These are phyloP conservation scores for Pugionium dolabratum DNA, from an alignment of 345 rosid genomes.

Conservation along the genomic window DNA sequence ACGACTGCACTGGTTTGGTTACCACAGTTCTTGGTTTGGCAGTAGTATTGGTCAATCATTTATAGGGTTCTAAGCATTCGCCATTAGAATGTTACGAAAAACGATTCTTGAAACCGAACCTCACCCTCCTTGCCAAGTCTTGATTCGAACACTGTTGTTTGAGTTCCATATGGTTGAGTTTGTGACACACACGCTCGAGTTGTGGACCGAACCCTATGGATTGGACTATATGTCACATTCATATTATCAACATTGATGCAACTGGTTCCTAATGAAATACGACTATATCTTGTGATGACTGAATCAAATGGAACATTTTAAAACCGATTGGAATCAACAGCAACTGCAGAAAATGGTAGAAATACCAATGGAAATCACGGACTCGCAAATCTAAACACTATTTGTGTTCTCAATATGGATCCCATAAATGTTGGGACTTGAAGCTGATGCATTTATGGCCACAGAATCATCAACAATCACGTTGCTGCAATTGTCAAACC, in stretches of 20 bases:
- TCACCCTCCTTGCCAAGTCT: no score
- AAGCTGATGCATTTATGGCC: constrained; percentile 61
- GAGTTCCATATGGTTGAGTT: no score
- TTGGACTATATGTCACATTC: constrained; percentile 86
- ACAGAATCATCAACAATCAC: constrained; percentile 47
- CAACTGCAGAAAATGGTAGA: not conserved
- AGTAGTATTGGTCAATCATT: constrained; percentile 72
- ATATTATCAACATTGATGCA: constrained; percentile 67
- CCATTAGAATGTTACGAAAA: constrained; percentile 78
- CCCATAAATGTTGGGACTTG: constrained; percentile 92
- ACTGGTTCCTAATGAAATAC: no score
- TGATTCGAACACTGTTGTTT: constrained; percentile 42
- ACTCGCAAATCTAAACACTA: constrained; percentile 60
- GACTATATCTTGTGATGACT: constrained; percentile 62
- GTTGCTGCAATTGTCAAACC: constrained; percentile 55
- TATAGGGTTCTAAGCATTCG: constrained; percentile 74
- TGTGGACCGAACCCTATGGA: constrained; percentile 90
- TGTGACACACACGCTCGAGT: constrained; percentile 68
- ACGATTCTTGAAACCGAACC: constrained; percentile 27
- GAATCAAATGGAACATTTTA: not conserved
- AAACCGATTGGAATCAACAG: not conserved
- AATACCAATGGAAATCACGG: constrained; percentile 72
- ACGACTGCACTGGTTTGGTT: constrained; percentile 67
- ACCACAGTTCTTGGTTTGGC: no score
- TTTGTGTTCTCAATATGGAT: constrained; percentile 71